phyloP scores from a whole-genome alignment of 208 protist species.

The Balamuthia mandrillaris region DNA sequence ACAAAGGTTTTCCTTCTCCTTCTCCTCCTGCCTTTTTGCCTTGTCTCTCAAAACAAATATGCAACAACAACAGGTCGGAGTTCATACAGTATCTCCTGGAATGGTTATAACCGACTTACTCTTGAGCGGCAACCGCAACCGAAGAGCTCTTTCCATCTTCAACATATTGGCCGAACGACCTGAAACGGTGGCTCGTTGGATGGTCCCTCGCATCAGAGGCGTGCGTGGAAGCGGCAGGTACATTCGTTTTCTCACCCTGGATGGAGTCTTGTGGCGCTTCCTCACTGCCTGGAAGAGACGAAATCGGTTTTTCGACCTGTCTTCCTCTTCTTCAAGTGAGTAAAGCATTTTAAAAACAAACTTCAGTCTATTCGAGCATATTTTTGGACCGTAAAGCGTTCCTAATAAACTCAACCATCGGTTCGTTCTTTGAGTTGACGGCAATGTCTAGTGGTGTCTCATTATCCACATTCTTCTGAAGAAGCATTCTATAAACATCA shows the following conservation, averaged over 20 bases:
- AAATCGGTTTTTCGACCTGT: constrained; percentile 11
- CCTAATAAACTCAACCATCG: too few species aligned
- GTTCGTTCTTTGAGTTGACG: too few species aligned
- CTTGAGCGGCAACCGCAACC: not conserved
- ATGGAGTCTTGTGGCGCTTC: not conserved
- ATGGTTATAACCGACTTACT: not conserved
- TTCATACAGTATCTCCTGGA: not conserved
- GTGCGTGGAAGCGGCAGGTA: not conserved
- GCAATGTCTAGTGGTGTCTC: too few species aligned
- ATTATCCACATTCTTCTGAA: too few species aligned
- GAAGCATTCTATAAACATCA: too few species aligned
- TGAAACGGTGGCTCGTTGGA: not conserved
- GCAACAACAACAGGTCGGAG: not conserved
- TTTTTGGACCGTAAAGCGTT: too few species aligned
- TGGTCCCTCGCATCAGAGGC: not conserved
- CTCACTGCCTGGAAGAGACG: not conserved
- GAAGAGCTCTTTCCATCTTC: not conserved
- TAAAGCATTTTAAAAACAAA: too few species aligned
- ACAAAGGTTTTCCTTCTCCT: not conserved
- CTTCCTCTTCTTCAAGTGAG: too few species aligned
- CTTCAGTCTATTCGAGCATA: too few species aligned
- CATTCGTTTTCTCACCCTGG: not conserved
- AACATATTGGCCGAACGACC: not conserved
- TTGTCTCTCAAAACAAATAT: not conserved
- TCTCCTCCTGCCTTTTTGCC: not conserved